Conservation (phyloP, 495 filamentous ascomycete species). For the Neurospora sp. region DNA sequence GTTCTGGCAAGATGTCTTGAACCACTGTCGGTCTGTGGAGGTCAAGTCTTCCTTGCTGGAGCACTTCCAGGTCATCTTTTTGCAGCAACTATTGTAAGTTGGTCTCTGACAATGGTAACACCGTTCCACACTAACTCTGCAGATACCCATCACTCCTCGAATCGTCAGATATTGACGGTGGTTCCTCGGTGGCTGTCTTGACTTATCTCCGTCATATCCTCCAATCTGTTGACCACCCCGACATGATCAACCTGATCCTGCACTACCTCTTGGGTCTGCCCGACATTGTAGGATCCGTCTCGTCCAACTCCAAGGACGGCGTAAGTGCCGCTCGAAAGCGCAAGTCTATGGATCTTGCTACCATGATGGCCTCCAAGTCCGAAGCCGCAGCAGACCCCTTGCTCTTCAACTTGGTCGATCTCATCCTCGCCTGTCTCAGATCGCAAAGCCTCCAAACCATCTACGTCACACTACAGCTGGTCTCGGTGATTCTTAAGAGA, state of each 20-base stretch:
- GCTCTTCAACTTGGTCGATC: conserved; percentile 85
- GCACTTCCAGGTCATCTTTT: conserved; percentile 93
- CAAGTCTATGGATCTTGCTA: conserved; percentile 81
- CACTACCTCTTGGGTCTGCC: conserved; percentile 81
- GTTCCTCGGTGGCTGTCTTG: conserved; percentile 89
- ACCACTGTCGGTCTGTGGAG: conserved; percentile 85
- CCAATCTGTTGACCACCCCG: conserved; percentile 80
- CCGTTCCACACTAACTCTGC: conserved; percentile 4
- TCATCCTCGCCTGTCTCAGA: conserved; percentile 75
- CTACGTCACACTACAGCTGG: conserved; percentile 73
- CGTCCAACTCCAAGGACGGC: conserved; percentile 16
- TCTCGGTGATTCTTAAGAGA: conserved; percentile 72
- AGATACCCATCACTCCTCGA: conserved; percentile 94
- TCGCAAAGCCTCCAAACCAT: conserved; percentile 83
- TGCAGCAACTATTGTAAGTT: conserved; percentile 87
- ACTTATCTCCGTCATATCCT: conserved; percentile 89
- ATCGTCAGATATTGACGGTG: conserved; percentile 92
- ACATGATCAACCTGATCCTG: conserved; percentile 87
- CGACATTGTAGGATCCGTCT: conserved; percentile 27
- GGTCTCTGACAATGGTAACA: background rate
- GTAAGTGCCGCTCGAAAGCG: conserved; percentile 63
- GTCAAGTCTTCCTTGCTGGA: conserved; percentile 87
- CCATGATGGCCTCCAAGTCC: conserved; percentile 58
- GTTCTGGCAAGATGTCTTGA: conserved; percentile 97
- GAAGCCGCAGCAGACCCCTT: conserved; percentile 66